Evolutionary conservation across 2,329 filamentous ascomycete genomes (phyloP).

Genomic region (Gnomoniopsis sp.): DNA sequence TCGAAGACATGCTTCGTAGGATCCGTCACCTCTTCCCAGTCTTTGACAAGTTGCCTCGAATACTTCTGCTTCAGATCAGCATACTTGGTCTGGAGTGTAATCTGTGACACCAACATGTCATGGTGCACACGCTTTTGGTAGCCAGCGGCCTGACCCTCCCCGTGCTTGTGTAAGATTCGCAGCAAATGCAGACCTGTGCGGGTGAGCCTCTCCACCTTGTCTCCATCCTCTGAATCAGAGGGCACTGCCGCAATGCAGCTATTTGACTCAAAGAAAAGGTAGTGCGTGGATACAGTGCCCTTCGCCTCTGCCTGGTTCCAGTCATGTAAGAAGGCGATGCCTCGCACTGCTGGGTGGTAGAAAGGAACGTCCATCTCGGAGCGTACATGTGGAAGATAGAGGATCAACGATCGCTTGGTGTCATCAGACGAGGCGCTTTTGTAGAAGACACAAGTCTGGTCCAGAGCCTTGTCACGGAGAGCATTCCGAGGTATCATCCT

Average conservation of each 20-base stretch:
- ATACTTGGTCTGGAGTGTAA: slow-evolving; percentile 78
- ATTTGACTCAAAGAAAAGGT: slow-evolving; percentile 46
- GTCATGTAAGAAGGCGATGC: slow-evolving; percentile 73
- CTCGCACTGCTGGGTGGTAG: slow-evolving; percentile 78
- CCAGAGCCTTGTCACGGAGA: slow-evolving; percentile 67
- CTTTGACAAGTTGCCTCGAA: slow-evolving; percentile 64
- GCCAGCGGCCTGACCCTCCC: slow-evolving; percentile 59
- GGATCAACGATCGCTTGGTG: slow-evolving; percentile 51
- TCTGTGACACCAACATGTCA: slow-evolving; percentile 75
- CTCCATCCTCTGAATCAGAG: neutral
- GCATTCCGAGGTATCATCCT: slow-evolving; percentile 80
- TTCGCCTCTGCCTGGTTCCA: slow-evolving; percentile 43
- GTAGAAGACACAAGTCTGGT: slow-evolving; percentile 82
- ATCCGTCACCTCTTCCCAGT: slow-evolving; percentile 85
- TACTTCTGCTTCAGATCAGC: slow-evolving; percentile 75
- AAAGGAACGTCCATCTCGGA: slow-evolving; percentile 67
- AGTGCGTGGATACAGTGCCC: slow-evolving; percentile 59
- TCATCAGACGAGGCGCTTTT: slow-evolving; percentile 27
- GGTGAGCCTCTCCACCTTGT: slow-evolving; percentile 46
- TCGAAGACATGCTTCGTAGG: slow-evolving; percentile 93
- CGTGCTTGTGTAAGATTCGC: slow-evolving; percentile 69
- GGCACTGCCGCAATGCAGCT: too few species aligned
- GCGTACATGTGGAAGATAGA: slow-evolving; percentile 74
- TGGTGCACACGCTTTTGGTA: slow-evolving; percentile 82
- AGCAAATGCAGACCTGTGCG: slow-evolving; percentile 69